Percentiles rank a stretch among this genome's conserved stretches.
Evolutionary conservation across 2,329 filamentous ascomycete species (phyloP).

Genomic region (Fusarium proliferatum): DNA sequence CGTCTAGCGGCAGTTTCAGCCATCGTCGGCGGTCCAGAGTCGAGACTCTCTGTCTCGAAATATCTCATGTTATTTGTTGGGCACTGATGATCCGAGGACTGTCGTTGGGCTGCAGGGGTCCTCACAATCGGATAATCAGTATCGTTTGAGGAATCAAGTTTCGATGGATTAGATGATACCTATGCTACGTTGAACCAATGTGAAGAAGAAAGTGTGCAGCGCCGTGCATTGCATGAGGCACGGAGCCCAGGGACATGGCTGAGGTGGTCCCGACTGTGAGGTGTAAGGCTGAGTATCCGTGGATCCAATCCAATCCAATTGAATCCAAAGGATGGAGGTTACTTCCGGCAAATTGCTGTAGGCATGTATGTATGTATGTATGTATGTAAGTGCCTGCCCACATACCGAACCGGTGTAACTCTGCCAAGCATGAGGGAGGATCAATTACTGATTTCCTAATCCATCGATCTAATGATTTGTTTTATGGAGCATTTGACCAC

Average conservation of each 20-base stretch:
- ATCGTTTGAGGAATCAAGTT: slow-evolving; percentile 8
- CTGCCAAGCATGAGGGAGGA: background rate
- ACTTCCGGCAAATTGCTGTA: slow-evolving; percentile 16
- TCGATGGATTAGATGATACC: background rate
- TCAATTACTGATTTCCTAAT: slow-evolving; percentile 21
- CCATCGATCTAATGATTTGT: background rate
- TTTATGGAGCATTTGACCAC: background rate
- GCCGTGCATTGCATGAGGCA: slow-evolving; percentile 14
- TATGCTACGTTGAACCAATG: slow-evolving; percentile 2
- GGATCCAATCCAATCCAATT: background rate
- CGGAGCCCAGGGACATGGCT: slow-evolving; percentile 15
- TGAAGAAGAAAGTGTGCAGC: slow-evolving; percentile 15
- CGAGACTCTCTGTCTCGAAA: slow-evolving; percentile 2
- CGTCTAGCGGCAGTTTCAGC: slow-evolving; percentile 28
- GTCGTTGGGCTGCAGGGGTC: background rate
- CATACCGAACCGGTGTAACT: background rate
- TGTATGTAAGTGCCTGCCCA: background rate
- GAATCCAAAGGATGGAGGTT: background rate
- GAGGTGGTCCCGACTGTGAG: slow-evolving; percentile 34
- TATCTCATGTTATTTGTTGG: slow-evolving; percentile 11
- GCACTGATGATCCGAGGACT: background rate
- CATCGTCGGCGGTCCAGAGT: slow-evolving; percentile 1
- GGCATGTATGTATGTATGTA: background rate
- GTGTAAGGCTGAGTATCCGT: slow-evolving; percentile 35
- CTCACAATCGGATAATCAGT: background rate